phyloP scores from a whole-genome alignment of 2,329 filamentous ascomycete genomes.

The Madurella fahalii region DNA sequence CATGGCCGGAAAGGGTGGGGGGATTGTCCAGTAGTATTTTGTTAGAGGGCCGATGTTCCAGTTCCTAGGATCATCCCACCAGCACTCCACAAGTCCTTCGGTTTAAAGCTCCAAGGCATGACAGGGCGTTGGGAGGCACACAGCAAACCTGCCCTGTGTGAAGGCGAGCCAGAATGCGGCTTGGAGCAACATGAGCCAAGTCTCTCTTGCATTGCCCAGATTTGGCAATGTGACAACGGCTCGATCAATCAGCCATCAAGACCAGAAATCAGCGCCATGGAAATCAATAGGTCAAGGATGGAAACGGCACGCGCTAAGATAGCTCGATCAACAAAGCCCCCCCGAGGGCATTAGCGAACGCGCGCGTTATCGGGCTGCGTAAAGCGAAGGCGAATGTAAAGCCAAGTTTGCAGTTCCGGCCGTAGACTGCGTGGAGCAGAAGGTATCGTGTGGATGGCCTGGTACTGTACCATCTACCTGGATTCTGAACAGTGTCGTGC shows the following conservation, averaged over 20 bases:
- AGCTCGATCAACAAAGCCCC: too few species aligned
- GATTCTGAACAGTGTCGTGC: background rate
- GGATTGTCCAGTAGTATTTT: background rate
- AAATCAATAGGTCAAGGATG: background rate
- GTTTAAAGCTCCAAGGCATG: background rate
- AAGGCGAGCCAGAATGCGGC: background rate
- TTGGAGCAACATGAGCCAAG: background rate
- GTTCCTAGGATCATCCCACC: background rate
- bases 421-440: too few species aligned
- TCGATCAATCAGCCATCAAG: background rate
- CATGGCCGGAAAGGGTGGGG: background rate
- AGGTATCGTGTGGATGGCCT: too few species aligned
- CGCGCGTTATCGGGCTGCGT: too few species aligned
- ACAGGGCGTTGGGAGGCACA: background rate
- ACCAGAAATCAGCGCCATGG: background rate
- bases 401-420: too few species aligned
- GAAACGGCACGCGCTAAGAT: too few species aligned
- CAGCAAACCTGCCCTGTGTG: background rate
- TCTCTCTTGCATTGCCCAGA: background rate
- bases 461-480: background rate
- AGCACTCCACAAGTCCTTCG: background rate
- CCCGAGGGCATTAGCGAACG: too few species aligned
- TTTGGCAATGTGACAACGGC: background rate
- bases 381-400: too few species aligned
- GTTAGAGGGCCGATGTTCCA: background rate